Base-by-base conservation (phyloP, 257 asterid species). In the Jasminum sambac region DNA sequence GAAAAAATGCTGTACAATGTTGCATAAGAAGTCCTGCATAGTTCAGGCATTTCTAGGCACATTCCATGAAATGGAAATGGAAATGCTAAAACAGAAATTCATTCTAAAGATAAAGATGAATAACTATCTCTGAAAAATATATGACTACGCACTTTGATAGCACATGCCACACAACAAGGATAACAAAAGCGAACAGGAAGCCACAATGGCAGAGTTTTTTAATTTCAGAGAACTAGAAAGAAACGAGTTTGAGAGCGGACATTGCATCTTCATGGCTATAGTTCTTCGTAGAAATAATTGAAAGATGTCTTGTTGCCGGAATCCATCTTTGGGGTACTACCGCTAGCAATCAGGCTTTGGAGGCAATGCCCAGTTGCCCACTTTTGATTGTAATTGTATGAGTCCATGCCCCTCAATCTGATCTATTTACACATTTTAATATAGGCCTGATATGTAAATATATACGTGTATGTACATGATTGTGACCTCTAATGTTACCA, bases 261-360 rank as follows among this genome's bases (percentile, higher is more conserved):
- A 14, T 42, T 57, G 64, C 59, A 64, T 30, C 21, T 64, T 12
- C 12, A 30, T 65, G 19, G 13, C 4, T 6, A 9, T 70, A 36
- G 24, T 16, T 6, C 42, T 17, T 3, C 46, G 34, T 11, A 64
- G 59, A 65, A 63, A n/a, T 38, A 40, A 17, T 38, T 43, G 21
- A 59, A 69, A 41, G 67, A 69, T 26, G 59, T 67, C 61, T 72
- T 42, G 24, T 74, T 69, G 61, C 63, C 38, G 38, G 25, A 44
- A 43, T 10, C 48, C 30, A 39, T 70, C 62, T 67, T 48, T 38
- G 57, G 39, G 76, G 44, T 43, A 63, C 4, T 19, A 52, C 4
- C 50, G 60, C 38, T 38, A 38, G 41, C 59, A 37, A 46, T 30
- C 36, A 40, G 63, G 62, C 21, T 40, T 19, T 42, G 21, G 16